Percentiles rank a stretch among this genome's conserved stretches.
phyloP scores from a whole-genome alignment of 768 basidiomycete genomes.

The Phylloporus sp. region DNA sequence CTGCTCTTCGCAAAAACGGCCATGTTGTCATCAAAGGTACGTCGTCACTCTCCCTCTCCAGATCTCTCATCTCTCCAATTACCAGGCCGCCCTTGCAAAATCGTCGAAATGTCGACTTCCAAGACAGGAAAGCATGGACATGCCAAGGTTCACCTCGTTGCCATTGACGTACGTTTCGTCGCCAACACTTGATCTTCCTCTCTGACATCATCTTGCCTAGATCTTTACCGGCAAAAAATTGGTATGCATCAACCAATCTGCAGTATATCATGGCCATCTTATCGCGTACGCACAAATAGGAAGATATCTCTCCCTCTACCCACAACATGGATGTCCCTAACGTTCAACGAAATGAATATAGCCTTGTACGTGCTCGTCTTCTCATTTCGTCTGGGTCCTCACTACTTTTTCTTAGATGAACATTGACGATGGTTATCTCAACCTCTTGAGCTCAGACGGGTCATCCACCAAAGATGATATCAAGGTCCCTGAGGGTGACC shows the following conservation, averaged over 20 bases:
- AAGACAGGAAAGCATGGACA: slow-evolving; percentile 99
- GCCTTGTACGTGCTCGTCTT: slow-evolving; percentile 53
- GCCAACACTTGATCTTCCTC: background rate
- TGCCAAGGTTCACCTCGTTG: slow-evolving; percentile 98
- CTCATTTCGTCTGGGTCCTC: slow-evolving; percentile 1
- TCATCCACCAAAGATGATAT: slow-evolving; percentile 89
- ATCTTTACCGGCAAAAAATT: slow-evolving; percentile 99
- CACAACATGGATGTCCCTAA: slow-evolving; percentile 99
- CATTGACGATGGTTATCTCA: slow-evolving; percentile 93
- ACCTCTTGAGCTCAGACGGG: slow-evolving; percentile 84
- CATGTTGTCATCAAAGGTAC: slow-evolving; percentile 94
- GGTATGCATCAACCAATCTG: slow-evolving; percentile 40
- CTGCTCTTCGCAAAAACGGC: slow-evolving; percentile 88
- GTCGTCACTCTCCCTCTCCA: background rate
- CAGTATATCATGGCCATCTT: background rate
- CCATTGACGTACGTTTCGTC: slow-evolving; percentile 75
- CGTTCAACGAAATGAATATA: slow-evolving; percentile 85
- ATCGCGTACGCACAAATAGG: slow-evolving; percentile 40
- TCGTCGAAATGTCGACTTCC: slow-evolving; percentile 98
- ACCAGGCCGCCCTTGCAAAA: slow-evolving; percentile 91
- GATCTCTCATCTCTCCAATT: slow-evolving; percentile 2
- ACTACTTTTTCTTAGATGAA: slow-evolving; percentile 50
- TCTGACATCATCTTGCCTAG: slow-evolving; percentile 37
- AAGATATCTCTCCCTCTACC: slow-evolving; percentile 93
- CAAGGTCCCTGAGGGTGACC: slow-evolving; percentile 78